Conservation (phyloP, 2,329 filamentous ascomycete genomes). For the Botrytis aclada region DNA sequence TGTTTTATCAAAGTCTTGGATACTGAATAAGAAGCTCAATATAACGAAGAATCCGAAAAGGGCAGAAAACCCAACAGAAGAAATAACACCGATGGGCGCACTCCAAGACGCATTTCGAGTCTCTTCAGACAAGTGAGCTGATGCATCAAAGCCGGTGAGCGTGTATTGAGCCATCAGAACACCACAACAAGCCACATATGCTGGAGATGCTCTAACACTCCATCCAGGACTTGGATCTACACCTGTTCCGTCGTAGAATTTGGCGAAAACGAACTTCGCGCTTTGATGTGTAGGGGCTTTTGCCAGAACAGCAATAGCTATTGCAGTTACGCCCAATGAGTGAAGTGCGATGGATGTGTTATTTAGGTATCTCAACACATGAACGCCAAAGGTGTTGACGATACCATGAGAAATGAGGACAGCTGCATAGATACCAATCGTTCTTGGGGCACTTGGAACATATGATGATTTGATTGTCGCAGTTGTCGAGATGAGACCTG, state of each 20-base stretch:
- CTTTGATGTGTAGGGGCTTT: constrained; percentile 55
- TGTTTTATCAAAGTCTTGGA: constrained; percentile 53
- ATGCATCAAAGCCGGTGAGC: constrained; percentile 53
- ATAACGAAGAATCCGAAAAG: constrained; percentile 60
- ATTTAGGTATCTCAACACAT: constrained; percentile 54
- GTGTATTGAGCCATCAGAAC: constrained; percentile 54
- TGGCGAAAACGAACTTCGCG: constrained; percentile 54
- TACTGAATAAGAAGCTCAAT: constrained; percentile 54
- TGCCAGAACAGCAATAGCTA: constrained; percentile 55
- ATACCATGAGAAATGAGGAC: constrained; percentile 52
- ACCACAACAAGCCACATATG: constrained; percentile 54
- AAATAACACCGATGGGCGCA: constrained; percentile 56
- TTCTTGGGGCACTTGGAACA: constrained; percentile 45
- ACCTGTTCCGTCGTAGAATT: constrained; percentile 52
- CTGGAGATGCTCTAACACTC: constrained; percentile 50
- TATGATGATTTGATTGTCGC: constrained; percentile 46
- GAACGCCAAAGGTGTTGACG: constrained; percentile 57
- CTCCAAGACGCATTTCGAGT: constrained; percentile 55
- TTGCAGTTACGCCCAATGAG: constrained; percentile 49
- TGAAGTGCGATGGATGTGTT: constrained; percentile 55
- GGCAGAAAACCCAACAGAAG: constrained; percentile 53
- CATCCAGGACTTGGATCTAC: constrained; percentile 45
- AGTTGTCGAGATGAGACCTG: constrained; percentile 45
- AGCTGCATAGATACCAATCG: constrained; percentile 58
- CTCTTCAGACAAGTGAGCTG: constrained; percentile 56